Base-by-base conservation (phyloP, 75 land plant species). In the Ceratopteris richardii region DNA sequence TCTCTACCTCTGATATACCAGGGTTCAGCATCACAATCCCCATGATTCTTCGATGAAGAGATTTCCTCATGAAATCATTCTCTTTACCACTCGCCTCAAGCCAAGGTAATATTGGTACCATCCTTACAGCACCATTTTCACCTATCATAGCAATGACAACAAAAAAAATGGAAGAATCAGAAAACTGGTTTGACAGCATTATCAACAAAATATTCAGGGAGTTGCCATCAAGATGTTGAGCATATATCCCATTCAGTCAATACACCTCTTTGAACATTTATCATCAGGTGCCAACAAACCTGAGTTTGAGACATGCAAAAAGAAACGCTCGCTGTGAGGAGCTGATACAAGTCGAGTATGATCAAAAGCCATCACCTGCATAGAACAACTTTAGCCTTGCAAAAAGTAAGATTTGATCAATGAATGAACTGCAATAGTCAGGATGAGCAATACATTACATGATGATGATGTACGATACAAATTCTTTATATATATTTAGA, bases 1-100 rank as follows among this genome's bases (percentile, higher is more conserved):
- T n/a, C n/a, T n/a, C n/a, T 79, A 88, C 98, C 96, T 94, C 98
- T 44, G 73, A 60, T 28, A 94, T 81, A 46, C 98, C 98, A 74
- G 96, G 98, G 58, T 83, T 81, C 58, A 76, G 83, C 83, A 83
- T 89, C 18, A 94, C 91, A 51, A 66, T 75, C 16, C 98, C 96
- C 72, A 89, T 61, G 53, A 89, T 57, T 50, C 96, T 77, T 28
- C 90, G 83, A 28, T 51, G 42, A 44, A 94, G 79, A 23, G 75
- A 74, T 40, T 68, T 73, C 62, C 77, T 72, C 42, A 89, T 58
- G 14, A 43, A 31, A 27, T 31, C 58, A 44, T 89, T 86, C 10
- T 42, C 57, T 30, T 78, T 70, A 9, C 98, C 96, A 76, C 89
- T 83, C 63, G 79, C 80, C 76, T 72, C 79, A 12, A 94, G 73